These are phyloP conservation scores for Balansia obtecta DNA, from an alignment of 2,329 filamentous ascomycete species.

Conservation along the genomic window DNA sequence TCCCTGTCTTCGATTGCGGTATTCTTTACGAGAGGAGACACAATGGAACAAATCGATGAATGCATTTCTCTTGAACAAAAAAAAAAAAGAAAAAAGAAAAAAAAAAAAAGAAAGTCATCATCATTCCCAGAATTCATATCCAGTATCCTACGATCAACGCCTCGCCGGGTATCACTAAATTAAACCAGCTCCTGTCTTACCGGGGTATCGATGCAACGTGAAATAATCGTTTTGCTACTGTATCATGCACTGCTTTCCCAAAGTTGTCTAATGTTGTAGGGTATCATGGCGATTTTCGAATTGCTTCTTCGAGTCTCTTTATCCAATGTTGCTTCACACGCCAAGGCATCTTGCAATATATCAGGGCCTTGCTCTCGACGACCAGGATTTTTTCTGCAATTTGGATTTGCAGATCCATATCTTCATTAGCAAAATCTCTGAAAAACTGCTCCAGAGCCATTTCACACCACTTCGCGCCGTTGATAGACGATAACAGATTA, in stretches of 20 bases:
- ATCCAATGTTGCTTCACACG: slow-evolving; percentile 44
- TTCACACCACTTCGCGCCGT: slow-evolving; percentile 39
- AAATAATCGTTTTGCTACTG: background rate
- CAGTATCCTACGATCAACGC: slow-evolving; percentile 9
- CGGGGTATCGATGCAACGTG: background rate
- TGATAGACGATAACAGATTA: slow-evolving; percentile 22
- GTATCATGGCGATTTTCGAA: slow-evolving; percentile 2
- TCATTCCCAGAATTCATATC: background rate
- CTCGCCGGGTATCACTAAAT: slow-evolving; percentile 13
- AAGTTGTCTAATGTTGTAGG: background rate
- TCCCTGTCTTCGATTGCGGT: background rate
- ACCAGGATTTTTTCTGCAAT: slow-evolving; percentile 45
- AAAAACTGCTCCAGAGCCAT: slow-evolving; percentile 48
- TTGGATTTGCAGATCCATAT: slow-evolving; percentile 45
- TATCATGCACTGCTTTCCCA: background rate
- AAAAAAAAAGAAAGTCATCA: background rate
- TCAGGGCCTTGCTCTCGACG: slow-evolving; percentile 48
- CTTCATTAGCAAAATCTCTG: slow-evolving; percentile 43
- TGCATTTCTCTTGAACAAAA: background rate
- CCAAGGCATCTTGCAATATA: slow-evolving; percentile 49
- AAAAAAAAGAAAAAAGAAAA: background rate
- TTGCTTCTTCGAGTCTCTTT: slow-evolving; percentile 32
- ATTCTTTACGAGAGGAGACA: background rate
- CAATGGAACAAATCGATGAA: background rate
- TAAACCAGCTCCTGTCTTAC: slow-evolving; percentile 4